Evolutionary conservation across 257 asterid genomes (phyloP).

Genomic region (Phtheirospermum japonicum): DNA sequence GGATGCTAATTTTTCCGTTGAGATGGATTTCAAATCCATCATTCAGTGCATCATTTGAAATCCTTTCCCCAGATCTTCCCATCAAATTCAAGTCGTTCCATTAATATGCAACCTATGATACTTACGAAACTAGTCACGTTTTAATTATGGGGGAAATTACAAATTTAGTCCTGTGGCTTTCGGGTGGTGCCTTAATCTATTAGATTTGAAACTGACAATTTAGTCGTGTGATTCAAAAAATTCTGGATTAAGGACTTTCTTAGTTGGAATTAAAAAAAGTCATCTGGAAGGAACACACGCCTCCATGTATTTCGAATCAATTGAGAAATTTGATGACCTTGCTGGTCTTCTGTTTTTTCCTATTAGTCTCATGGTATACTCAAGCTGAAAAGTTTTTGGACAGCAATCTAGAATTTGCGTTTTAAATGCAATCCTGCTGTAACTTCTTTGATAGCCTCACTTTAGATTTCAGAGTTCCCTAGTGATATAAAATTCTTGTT

Average conservation of each 20-base stretch:
- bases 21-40: background rate
- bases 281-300: background rate
- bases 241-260: background rate
- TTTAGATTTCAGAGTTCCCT: background rate
- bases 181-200: background rate
- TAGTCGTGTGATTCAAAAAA: background rate
- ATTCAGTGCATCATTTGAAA: background rate
- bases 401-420: background rate
- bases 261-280: background rate
- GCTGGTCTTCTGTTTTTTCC: background rate
- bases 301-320: background rate
- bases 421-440: background rate
- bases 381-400: no score
- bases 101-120: background rate
- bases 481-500: no score
- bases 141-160: background rate
- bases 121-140: no score
- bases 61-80: background rate
- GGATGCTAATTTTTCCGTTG: background rate
- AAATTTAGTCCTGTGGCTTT: background rate
- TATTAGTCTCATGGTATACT: no score
- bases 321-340: background rate
- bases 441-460: background rate
- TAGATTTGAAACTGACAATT: background rate
- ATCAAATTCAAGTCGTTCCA: no score